Percentiles rank a stretch among this genome's conserved stretches.
These are phyloP conservation scores for Pseudocercospora fijiensis DNA, from an alignment of 2,329 filamentous ascomycete species.

Conservation along the genomic window DNA sequence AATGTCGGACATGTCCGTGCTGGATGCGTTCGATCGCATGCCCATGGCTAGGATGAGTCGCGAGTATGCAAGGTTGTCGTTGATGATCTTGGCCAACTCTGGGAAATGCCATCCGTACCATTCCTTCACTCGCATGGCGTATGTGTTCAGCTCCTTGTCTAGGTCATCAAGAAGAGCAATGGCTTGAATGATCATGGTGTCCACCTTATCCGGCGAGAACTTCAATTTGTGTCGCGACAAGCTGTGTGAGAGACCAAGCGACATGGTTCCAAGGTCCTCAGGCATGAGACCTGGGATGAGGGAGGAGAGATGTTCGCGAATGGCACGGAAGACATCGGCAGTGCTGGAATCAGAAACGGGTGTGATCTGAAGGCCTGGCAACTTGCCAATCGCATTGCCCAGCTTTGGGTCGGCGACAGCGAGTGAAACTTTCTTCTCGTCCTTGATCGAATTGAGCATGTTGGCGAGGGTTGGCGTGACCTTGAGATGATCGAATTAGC, in stretches of 20 bases:
- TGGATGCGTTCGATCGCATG: slow-evolving; percentile 76
- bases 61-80: slow-evolving; percentile 94
- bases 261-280: slow-evolving; percentile 88
- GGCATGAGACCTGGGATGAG: slow-evolving; percentile 85
- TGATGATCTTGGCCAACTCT: slow-evolving; percentile 93
- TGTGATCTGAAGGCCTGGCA: slow-evolving; percentile 82
- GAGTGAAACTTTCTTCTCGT: slow-evolving; percentile 94
- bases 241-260: slow-evolving; percentile 92
- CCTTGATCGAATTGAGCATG: slow-evolving; percentile 85
- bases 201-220: slow-evolving; percentile 97
- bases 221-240: slow-evolving; percentile 97
- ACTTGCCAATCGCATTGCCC: slow-evolving; percentile 83
- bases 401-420: slow-evolving; percentile 93
- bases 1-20: slow-evolving; percentile 78
- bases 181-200: slow-evolving; percentile 98
- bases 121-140: slow-evolving; percentile 98
- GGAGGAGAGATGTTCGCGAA: slow-evolving; percentile 84
- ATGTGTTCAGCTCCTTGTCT: slow-evolving; percentile 98
- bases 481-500: slow-evolving; percentile 23
- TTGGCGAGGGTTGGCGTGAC: slow-evolving; percentile 81
- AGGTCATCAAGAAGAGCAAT: slow-evolving; percentile 91
- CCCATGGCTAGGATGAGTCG: slow-evolving; percentile 85
- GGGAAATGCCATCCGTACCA: slow-evolving; percentile 99
- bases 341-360: slow-evolving; percentile 79
- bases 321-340: slow-evolving; percentile 87